phyloP scores from a whole-genome alignment of 345 rosid genomes.

The Eucalyptus pauciflora region DNA sequence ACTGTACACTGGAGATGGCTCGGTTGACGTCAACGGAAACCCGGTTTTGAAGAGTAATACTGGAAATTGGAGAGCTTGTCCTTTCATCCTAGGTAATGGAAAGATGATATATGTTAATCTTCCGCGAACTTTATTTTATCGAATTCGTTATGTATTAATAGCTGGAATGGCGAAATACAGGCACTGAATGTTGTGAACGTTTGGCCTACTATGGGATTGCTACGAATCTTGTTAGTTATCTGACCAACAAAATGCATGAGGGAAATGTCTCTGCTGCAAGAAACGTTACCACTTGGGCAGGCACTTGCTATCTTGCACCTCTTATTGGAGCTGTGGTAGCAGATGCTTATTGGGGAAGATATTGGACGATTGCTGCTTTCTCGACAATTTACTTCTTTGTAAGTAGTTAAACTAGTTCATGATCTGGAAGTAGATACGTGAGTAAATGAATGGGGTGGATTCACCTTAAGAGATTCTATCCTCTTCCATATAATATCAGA shows the following conservation, averaged over 20 bases:
- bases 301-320: constrained; percentile 91
- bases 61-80: constrained; percentile 96
- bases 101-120: background rate
- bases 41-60: constrained; percentile 73
- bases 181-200: constrained; percentile 91
- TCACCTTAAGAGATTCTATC: background rate
- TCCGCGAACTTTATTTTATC: background rate
- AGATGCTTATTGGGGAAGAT: constrained; percentile 97
- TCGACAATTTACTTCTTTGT: constrained; percentile 76
- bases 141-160: background rate
- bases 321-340: constrained; percentile 85
- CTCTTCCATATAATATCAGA: background rate
- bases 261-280: constrained; percentile 87
- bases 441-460: background rate
- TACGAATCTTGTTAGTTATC: constrained; percentile 79
- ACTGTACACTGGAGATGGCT: constrained; percentile 83
- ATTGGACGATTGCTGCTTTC: constrained; percentile 90
- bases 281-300: constrained; percentile 82
- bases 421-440: background rate
- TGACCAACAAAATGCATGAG: constrained; percentile 68
- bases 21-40: constrained; percentile 63
- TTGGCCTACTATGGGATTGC: constrained; percentile 93
- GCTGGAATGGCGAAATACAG: constrained; percentile 12
- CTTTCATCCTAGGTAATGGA: constrained; percentile 69
- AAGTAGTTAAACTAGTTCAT: background rate